These are phyloP conservation scores for Aspergillus mulundensis DNA, from an alignment of 495 filamentous ascomycete species.

Conservation along the genomic window DNA sequence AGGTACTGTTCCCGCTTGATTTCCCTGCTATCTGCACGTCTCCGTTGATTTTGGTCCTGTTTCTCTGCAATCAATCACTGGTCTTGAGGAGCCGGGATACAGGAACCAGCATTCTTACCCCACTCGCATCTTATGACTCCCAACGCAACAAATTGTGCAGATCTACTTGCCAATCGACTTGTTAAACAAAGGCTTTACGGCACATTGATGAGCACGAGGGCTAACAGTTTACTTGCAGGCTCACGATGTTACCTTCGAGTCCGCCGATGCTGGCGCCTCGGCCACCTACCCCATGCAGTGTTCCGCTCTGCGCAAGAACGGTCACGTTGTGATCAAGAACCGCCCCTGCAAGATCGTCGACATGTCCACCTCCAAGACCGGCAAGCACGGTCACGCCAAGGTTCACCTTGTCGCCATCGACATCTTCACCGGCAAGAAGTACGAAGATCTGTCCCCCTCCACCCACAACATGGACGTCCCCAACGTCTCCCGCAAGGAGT, in stretches of 20 bases:
- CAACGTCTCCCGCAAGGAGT: slow-evolving; percentile 82
- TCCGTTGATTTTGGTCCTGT: slow-evolving; percentile 1
- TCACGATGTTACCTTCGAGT: slow-evolving; percentile 87
- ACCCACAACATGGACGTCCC: slow-evolving; percentile 99
- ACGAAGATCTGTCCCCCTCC: slow-evolving; percentile 97
- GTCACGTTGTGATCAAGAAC: slow-evolving; percentile 93
- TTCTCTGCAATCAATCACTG: slow-evolving; percentile 7
- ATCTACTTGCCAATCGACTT: background rate
- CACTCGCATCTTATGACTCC: slow-evolving; percentile 19
- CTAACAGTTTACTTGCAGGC: slow-evolving; percentile 36
- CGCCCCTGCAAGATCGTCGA: slow-evolving; percentile 99
- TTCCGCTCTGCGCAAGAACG: slow-evolving; percentile 98
- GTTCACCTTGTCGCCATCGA: slow-evolving; percentile 95
- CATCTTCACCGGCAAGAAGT: slow-evolving; percentile 99
- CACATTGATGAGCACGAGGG: slow-evolving; percentile 17
- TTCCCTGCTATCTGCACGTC: background rate
- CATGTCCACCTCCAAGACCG: slow-evolving; percentile 99
- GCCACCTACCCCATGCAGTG: slow-evolving; percentile 96
- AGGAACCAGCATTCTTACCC: slow-evolving; percentile 19
- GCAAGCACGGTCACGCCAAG: slow-evolving; percentile 99
- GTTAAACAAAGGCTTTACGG: background rate
- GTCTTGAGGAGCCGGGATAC: slow-evolving; percentile 32
- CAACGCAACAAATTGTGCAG: slow-evolving; percentile 10
- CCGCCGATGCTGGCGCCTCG: slow-evolving; percentile 90
- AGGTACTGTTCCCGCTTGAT: slow-evolving; percentile 26